Conservation (phyloP, 2,329 filamentous ascomycete genomes). For the Gaeumannomyces sp. region DNA sequence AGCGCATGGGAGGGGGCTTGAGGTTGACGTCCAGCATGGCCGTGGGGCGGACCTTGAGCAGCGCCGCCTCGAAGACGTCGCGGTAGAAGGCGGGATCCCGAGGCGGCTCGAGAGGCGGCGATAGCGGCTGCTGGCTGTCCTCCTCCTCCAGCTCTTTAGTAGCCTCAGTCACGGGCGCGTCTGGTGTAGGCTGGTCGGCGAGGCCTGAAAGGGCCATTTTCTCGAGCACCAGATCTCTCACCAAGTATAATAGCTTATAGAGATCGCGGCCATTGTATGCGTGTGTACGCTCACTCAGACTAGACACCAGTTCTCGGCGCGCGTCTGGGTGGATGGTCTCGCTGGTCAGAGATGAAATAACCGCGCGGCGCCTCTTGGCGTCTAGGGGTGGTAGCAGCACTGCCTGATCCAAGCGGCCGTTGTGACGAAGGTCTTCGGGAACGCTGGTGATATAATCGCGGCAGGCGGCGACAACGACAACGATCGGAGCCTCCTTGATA, state of each 20-base stretch:
- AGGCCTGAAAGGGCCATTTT: constrained; percentile 14
- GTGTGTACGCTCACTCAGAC: constrained; percentile 71
- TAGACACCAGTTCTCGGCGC: neutral
- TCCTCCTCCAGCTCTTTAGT: neutral
- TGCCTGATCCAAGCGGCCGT: constrained; percentile 58
- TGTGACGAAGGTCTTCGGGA: constrained; percentile 59
- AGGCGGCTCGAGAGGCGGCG: neutral
- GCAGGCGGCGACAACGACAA: constrained; percentile 71
- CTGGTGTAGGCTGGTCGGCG: constrained; percentile 24
- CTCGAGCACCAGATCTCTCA: neutral
- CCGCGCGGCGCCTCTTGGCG: constrained; percentile 61
- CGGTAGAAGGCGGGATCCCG: constrained; percentile 3
- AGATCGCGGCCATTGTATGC: constrained; percentile 82
- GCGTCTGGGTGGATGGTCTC: constrained; percentile 19
- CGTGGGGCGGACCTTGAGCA: constrained; percentile 66
- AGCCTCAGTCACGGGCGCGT: neutral
- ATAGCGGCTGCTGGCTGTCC: neutral
- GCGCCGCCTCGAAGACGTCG: constrained; percentile 57
- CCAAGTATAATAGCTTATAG: constrained; percentile 48
- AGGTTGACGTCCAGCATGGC: constrained; percentile 87
- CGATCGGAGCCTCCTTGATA: constrained; percentile 39
- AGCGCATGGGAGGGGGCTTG: constrained; percentile 78
- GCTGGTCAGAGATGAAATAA: constrained; percentile 58
- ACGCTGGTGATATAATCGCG: constrained; percentile 65
- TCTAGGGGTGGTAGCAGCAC: constrained; percentile 76